Percentiles rank a stretch among this genome's conserved stretches.
Conservation (phyloP, 768 basidiomycete genomes). For the Asterophora lycoperdoides region DNA sequence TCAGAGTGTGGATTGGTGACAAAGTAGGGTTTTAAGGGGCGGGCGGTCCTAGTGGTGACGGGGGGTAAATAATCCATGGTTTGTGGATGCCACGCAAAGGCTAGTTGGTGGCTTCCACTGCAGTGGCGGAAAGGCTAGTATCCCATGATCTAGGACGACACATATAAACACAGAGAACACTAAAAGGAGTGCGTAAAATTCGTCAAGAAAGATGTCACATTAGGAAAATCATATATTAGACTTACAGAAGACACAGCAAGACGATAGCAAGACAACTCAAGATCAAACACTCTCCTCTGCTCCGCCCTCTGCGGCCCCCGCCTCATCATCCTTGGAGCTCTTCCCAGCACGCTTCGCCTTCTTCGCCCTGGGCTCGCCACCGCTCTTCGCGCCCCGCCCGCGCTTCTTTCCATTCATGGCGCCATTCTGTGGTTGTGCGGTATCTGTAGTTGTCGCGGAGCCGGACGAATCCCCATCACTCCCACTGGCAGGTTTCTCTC, state of each 20-base stretch:
- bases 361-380: neutral
- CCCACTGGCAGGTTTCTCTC: neutral
- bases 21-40: no score
- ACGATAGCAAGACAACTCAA: neutral
- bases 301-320: neutral
- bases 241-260: neutral
- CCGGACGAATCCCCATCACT: neutral
- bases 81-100: no score
- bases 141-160: no score
- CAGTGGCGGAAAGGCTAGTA: no score
- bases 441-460: neutral
- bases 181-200: no score
- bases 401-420: slow-evolving; percentile 1
- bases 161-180: no score
- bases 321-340: neutral
- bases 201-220: neutral
- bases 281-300: neutral
- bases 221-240: neutral
- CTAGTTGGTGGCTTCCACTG: no score
- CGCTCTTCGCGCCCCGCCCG: neutral
- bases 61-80: no score
- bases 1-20: no score
- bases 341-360: slow-evolving; percentile 1
- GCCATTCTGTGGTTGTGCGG: neutral
- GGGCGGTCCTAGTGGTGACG: no score